phyloP scores from a whole-genome alignment of 108 stramenopile species.

The Asterionellopsis glacialis region DNA sequence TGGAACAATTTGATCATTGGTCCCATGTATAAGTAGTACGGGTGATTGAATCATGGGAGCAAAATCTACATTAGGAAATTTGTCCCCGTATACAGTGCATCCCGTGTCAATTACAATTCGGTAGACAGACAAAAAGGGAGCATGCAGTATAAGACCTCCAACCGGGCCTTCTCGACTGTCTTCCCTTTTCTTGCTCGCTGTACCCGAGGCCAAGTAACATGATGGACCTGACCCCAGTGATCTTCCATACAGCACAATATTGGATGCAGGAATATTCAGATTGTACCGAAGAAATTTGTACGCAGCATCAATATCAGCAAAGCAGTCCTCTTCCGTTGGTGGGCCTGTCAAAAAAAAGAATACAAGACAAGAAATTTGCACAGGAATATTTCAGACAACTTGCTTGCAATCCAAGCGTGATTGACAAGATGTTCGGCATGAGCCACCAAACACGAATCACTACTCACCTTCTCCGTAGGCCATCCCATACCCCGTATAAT shows the following conservation, averaged over 20 bases:
- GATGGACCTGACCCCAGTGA: slow-evolving; percentile 93
- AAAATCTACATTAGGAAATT: slow-evolving; percentile 94
- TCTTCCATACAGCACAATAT: slow-evolving; percentile 91
- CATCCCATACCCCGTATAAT: slow-evolving; percentile 96
- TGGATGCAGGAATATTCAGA: slow-evolving; percentile 72
- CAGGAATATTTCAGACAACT: background rate
- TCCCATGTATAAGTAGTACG: slow-evolving; percentile 88
- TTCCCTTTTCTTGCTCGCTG: slow-evolving; percentile 38
- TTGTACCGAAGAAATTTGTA: slow-evolving; percentile 77
- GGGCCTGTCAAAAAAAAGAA: slow-evolving; percentile 30
- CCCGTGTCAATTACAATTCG: slow-evolving; percentile 90
- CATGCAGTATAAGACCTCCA: slow-evolving; percentile 94
- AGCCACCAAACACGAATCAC: too few species aligned
- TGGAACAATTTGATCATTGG: slow-evolving; percentile 92
- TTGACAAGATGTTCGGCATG: too few species aligned
- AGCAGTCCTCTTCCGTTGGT: slow-evolving; percentile 89
- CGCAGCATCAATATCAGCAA: slow-evolving; percentile 90
- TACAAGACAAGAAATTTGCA: background rate
- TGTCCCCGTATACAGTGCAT: slow-evolving; percentile 91
- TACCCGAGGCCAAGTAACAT: slow-evolving; percentile 87
- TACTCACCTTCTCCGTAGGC: slow-evolving; percentile 72
- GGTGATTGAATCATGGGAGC: slow-evolving; percentile 70
- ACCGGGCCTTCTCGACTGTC: slow-evolving; percentile 42
- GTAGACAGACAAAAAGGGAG: slow-evolving; percentile 91
- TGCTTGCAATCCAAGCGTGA: background rate